Conservation (phyloP, 176 grass and related monocot species). For the Microstegium vimineum region DNA sequence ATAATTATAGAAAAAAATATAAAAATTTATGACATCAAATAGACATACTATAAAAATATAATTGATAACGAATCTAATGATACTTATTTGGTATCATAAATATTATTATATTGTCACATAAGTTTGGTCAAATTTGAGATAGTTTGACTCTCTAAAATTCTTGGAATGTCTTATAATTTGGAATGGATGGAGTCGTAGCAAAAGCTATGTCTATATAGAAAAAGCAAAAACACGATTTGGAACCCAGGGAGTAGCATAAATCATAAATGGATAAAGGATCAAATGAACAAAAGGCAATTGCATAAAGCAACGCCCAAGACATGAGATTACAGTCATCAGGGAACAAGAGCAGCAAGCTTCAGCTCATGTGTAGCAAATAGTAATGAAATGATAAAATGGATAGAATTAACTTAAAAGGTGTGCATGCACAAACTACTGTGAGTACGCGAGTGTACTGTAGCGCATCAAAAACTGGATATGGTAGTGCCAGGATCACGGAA, state of each 20-base stretch:
- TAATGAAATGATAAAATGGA: neutral
- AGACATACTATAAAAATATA: too few relatives aligned
- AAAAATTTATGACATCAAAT: too few relatives aligned
- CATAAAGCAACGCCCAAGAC: neutral
- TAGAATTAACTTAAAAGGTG: neutral
- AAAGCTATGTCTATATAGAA: neutral
- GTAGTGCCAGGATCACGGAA: neutral
- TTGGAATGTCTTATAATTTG: too few relatives aligned
- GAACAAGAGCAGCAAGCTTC: neutral
- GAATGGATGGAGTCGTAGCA: neutral
- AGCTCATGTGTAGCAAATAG: neutral
- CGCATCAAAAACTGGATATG: neutral
- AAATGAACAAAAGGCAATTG: neutral
- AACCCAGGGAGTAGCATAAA: neutral
- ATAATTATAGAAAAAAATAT: too few relatives aligned
- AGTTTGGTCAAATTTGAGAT: too few relatives aligned
- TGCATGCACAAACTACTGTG: neutral
- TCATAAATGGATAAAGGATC: neutral
- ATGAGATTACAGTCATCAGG: neutral
- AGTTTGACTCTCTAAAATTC: too few relatives aligned
- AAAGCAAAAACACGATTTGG: neutral
- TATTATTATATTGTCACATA: too few relatives aligned
- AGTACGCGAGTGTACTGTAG: neutral
- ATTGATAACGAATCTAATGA: too few relatives aligned
- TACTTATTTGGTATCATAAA: too few relatives aligned